Conservation (phyloP, 2,329 filamentous ascomycete genomes). For the Aspergillus sp. region DNA sequence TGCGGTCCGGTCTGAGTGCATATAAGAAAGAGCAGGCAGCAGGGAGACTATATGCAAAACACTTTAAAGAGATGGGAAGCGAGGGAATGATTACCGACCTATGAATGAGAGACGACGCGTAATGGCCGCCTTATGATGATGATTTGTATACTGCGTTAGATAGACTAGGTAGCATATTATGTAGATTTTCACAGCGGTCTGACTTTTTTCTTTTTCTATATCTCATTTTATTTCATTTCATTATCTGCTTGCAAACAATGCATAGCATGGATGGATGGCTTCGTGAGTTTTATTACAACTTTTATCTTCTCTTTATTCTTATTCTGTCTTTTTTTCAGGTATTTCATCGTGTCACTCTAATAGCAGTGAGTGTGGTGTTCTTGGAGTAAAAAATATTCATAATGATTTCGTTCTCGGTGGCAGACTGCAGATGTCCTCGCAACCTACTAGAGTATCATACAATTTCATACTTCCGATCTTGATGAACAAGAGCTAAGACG, state of each 20-base stretch:
- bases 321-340: neutral
- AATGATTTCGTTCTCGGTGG: neutral
- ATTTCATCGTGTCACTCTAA: neutral
- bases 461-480: neutral
- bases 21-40: neutral
- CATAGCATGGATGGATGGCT: neutral
- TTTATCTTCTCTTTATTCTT: neutral
- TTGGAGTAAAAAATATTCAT: neutral
- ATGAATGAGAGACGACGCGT: constrained; percentile 17
- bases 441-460: neutral
- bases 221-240: neutral
- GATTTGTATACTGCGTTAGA: constrained; percentile 17
- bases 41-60: neutral
- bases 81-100: neutral
- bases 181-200: constrained; percentile 6
- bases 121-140: constrained; percentile 16
- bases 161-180: constrained; percentile 18
- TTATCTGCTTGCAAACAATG: neutral
- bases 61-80: neutral
- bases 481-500: neutral
- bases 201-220: neutral
- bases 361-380: neutral
- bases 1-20: constrained; percentile 1
- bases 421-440: neutral
- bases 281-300: neutral